phyloP scores from a whole-genome alignment of 352 stramenopile species.

The Plasmopara halstedii region DNA sequence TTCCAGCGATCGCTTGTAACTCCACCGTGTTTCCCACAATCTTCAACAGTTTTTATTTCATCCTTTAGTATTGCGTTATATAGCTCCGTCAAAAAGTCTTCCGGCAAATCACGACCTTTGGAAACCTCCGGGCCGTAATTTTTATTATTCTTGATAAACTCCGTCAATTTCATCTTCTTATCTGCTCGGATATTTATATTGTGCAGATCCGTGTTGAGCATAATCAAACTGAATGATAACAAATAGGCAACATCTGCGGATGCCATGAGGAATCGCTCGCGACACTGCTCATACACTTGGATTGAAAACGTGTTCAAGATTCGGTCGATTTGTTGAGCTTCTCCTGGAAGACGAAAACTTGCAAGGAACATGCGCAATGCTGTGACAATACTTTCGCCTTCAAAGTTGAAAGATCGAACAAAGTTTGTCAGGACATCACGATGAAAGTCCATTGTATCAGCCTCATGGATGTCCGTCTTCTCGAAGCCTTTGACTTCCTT shows the following conservation, averaged over 20 bases:
- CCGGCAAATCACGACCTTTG: conserved; percentile 50
- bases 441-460: conserved; percentile 83
- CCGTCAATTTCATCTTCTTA: conserved; percentile 81
- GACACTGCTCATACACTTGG: conserved; percentile 76
- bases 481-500: conserved; percentile 74
- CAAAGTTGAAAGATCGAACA: conserved; percentile 77
- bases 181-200: conserved; percentile 79
- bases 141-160: conserved; percentile 87
- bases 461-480: conserved; percentile 63
- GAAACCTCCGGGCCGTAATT: conserved; percentile 87
- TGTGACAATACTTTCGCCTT: conserved; percentile 60
- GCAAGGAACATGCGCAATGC: conserved; percentile 79
- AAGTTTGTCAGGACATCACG: conserved; percentile 62
- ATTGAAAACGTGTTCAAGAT: conserved; percentile 84
- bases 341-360: conserved; percentile 76
- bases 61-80: conserved; percentile 67
- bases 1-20: conserved; percentile 76
- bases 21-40: conserved; percentile 67
- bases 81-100: conserved; percentile 66
- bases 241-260: conserved; percentile 87
- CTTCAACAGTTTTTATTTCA: conserved; percentile 79
- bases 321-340: conserved; percentile 85
- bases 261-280: conserved; percentile 79
- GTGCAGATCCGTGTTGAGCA: conserved; percentile 85
- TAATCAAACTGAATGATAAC: conserved; percentile 86